Base-by-base conservation (phyloP, 192 early-diverging fungal genomes). In the Jimgerdemannia flammicorona region DNA sequence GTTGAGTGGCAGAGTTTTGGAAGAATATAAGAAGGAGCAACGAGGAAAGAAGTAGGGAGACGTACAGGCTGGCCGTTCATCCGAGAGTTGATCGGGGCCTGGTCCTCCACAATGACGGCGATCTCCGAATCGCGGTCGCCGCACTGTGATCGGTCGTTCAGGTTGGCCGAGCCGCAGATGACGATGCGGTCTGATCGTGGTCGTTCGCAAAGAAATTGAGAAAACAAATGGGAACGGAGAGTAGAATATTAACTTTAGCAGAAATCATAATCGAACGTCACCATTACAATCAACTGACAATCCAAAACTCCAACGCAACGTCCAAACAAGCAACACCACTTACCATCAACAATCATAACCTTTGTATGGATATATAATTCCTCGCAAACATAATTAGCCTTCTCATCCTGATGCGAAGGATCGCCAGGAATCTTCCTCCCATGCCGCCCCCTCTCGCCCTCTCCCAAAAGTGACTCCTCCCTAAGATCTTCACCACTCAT, bases 61-160 rank as follows among this genome's bases (percentile, higher is more conserved):
- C 82, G 72, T 83, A 86, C 85, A 43, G 77, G 78, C 10, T 87
- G 73, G 3, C 93, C 94, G 69, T 93, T 87, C 94, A 97, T 95
- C 40, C 81, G 84, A 0, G 93, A 90, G 19, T 80, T 79, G 19
- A 97, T 79, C 10, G 81, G 85, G 43, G 89, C 84, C 4, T 88
- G 81, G 73, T 97, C 94, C 77, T 93, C 91, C 11, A 97, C 84
- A 18, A 95, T 73, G 71, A 94, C 91, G 63, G 95, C 95, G 66
- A 97, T 90, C 81, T 97, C 95, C 10, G 93, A 95, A 77, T 97
- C 95, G 71, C 91, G 92, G 73, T 90, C 90, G 44, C 95, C 95
- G 64, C 90, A 80, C 83, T 94, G 94, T 1, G 95, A 97, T 4
- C 95, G 91, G 83, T 97, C 95, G 78, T 97, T 97, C 78, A 97